Evolutionary conservation across 2,329 filamentous ascomycete genomes (phyloP), one percentile per base, ranked within the genome.

Genomic region (Fusarium lateritium): DNA sequence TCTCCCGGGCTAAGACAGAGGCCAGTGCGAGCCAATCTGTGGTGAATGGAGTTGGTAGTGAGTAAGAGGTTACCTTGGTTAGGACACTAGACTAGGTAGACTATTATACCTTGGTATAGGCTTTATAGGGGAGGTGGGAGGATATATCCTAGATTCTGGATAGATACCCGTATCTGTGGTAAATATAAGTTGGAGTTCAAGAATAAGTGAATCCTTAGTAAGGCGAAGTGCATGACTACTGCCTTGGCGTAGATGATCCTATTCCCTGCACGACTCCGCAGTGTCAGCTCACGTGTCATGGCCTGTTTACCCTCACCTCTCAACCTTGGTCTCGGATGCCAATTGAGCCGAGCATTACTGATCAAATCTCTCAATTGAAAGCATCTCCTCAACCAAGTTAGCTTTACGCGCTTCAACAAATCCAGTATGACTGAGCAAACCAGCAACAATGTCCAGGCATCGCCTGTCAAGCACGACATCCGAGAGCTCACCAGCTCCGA

Each of bases 61-160:
- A 46, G 21, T 51, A 55, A 19, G 36, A n/a, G 28, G 10, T 31
- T 3, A 28, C 26, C 26, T 28, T 28, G 8, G 2, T 11, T 7
- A 4, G 2, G 2, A 3, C 10, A 9, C 8, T 1, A 40, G 13
- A 52, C 1, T 6, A 8, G 19, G 3, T 21, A 22, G 24, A 44
- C 4, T 7, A 13, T 17, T 17, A 15, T 34, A 33, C 21, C 6
- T 11, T 33, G 7, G 6, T 21, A 9, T 11, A 9, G 10, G 7
- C 11, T 15, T 26, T 7, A 5, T 9, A 4, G 26, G 17, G 5
- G n/a, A 13, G 22, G 6, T 26, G 9, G 58, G 51, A 40, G 59
- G 44, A 64, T 64, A 64, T 64, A 64, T 64, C 61, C 44, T 64
- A 45, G 26, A 64, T 21, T 19, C 15, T 44, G 45, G 19, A 50